Evolutionary conservation across 352 stramenopile genomes (phyloP), one percentile per base, ranked within the genome.

Genomic region (Pythium sp.): DNA sequence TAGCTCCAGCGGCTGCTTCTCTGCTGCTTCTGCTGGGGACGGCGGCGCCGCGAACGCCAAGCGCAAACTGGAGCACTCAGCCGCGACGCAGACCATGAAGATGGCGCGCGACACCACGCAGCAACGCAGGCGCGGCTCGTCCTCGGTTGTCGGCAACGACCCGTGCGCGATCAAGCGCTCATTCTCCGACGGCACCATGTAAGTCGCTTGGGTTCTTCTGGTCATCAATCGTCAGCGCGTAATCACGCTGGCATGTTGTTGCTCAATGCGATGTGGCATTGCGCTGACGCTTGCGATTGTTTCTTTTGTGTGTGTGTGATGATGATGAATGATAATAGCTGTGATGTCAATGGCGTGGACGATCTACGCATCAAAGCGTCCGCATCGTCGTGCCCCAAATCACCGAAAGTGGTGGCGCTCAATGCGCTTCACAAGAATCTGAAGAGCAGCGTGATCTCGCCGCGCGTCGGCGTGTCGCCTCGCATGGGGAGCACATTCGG

Each of bases 111-210:
- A 71, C 38, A 61, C 65, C 26, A 55, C 54, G 22, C 67, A 72
- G 56, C 78, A 90, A 57, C 82, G 77, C 46, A 76, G 82, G 59
- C 77, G 81, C 26, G 79, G 75, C 41, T 76, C 79, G 0, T 75
- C 74, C 11, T 66, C 72, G 38, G 58, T 71, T 49, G 69, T 62
- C 12, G 20, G 30, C 22, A 63, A 38, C 34, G 62, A 74, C 61
- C 65, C 67, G 51, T 61, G 68, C 57, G 64, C 69, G 11, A 78
- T 90, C 58, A 90, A 82, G 62, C 77, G 85, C 55, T 90, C 78
- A 32, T 76, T 84, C 66, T 91, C 82, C 11, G 85, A 91, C 62
- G 80, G 82, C 46, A 93, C 80, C 72, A 93, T 93, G 85, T 93
- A 87, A 70, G 73, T 70, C 12, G 5, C 15, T 32, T 2, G 24